Conservation (phyloP, 148 eudicot species). For the Mesembryanthemum crystallinum region DNA sequence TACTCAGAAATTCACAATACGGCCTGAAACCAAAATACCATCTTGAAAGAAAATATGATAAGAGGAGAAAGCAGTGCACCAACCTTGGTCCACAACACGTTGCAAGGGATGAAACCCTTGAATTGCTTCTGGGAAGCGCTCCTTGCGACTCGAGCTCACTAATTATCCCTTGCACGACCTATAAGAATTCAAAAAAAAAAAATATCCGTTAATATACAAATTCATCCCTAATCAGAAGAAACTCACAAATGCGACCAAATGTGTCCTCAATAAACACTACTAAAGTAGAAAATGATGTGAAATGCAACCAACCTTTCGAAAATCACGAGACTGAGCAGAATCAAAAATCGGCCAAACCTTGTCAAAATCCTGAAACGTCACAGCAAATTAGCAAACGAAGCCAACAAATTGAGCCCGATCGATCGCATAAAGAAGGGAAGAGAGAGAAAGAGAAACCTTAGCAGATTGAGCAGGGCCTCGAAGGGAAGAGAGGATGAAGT, state of each 20-base stretch:
- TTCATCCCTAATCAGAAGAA: background rate
- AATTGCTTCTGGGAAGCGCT: constrained; percentile 94
- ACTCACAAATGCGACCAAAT: background rate
- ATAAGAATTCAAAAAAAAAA: background rate
- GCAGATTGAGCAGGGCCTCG: constrained; percentile 86
- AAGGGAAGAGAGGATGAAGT: constrained; percentile 83
- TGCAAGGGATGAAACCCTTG: constrained; percentile 96
- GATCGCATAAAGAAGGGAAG: background rate
- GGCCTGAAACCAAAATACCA: background rate
- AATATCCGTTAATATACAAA: constrained; percentile 1
- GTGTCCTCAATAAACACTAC: background rate
- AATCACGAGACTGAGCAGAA: constrained; percentile 96
- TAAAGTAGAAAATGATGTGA: background rate
- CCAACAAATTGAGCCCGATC: background rate
- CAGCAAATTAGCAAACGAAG: background rate
- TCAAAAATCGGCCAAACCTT: constrained; percentile 99
- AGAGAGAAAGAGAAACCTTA: constrained; percentile 39
- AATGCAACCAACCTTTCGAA: constrained; percentile 59
- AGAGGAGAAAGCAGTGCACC: constrained; percentile 16
- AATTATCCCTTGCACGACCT: constrained; percentile 97
- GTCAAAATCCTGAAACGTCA: constrained; percentile 78
- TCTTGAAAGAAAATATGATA: background rate
- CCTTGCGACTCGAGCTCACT: constrained; percentile 98
- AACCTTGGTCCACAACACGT: constrained; percentile 99
- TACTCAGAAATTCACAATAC: background rate